phyloP scores from a whole-genome alignment of 176 grass and related monocot species.

The Calamus simplicifolius region DNA sequence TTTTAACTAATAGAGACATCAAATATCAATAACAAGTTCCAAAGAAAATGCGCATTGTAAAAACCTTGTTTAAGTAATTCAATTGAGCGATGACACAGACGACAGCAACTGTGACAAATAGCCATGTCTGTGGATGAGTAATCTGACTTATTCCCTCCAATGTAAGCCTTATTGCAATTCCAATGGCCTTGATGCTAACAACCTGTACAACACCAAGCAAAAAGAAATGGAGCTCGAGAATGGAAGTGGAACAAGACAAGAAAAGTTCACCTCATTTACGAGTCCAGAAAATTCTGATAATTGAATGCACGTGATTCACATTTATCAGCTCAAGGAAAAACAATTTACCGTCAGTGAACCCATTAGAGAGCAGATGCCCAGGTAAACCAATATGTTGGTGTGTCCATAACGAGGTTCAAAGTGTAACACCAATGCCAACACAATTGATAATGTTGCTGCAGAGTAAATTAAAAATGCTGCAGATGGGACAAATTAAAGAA shows the following conservation, averaged over 20 bases:
- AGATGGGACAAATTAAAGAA: slow-evolving; percentile 3
- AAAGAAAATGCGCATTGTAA: neutral
- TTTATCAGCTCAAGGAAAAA: neutral
- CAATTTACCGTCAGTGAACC: slow-evolving; percentile 73
- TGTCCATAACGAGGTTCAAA: slow-evolving; percentile 87
- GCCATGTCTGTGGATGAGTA: slow-evolving; percentile 76
- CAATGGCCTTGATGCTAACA: slow-evolving; percentile 92
- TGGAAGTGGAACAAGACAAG: too few species aligned
- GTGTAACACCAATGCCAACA: slow-evolving; percentile 45
- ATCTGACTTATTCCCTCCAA: slow-evolving; percentile 74
- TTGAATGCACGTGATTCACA: too few species aligned
- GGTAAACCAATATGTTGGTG: slow-evolving; percentile 82
- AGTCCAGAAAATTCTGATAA: too few species aligned
- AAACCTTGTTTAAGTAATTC: slow-evolving; percentile 96
- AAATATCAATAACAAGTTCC: neutral
- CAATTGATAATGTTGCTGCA: slow-evolving; percentile 32
- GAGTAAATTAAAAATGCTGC: slow-evolving; percentile 81
- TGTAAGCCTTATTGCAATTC: slow-evolving; percentile 90
- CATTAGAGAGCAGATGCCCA: slow-evolving; percentile 91
- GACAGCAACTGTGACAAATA: slow-evolving; percentile 69
- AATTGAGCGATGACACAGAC: slow-evolving; percentile 76
- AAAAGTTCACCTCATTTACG: too few species aligned
- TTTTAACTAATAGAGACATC: slow-evolving; percentile 7
- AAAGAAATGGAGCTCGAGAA: too few species aligned
- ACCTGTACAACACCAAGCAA: slow-evolving; percentile 34